These are phyloP conservation scores for Protostelium mycophagum DNA, from an alignment of 78 protist genomes.

Conservation along the genomic window DNA sequence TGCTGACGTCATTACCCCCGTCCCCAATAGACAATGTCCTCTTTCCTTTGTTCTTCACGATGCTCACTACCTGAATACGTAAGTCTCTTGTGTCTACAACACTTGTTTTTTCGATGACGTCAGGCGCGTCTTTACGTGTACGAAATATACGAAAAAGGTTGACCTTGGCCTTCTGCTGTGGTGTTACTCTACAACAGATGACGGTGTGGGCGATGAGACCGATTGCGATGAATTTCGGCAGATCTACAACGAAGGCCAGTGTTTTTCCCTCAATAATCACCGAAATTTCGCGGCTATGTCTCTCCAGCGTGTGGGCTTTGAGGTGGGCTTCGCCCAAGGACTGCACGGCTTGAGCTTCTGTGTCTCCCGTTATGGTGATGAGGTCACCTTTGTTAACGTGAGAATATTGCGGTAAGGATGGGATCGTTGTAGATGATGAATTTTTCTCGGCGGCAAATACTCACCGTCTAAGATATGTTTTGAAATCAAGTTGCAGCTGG, in stretches of 20 bases:
- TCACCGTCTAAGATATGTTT: not conserved
- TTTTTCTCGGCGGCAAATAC: not conserved
- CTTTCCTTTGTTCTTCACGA: slow-evolving; percentile 51
- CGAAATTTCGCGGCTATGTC: not conserved
- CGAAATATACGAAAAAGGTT: slow-evolving; percentile 38
- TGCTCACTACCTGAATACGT: slow-evolving; percentile 29
- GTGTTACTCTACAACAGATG: slow-evolving; percentile 87
- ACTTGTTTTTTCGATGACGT: not conserved
- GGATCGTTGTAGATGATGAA: too few relatives aligned
- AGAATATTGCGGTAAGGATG: too few relatives aligned
- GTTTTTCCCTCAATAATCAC: slow-evolving; percentile 57
- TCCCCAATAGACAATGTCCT: slow-evolving; percentile 84
- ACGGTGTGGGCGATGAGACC: slow-evolving; percentile 47
- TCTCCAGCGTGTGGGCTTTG: not conserved
- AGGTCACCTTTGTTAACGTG: not conserved
- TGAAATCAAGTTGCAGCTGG: slow-evolving; percentile 63
- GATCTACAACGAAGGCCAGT: slow-evolving; percentile 3
- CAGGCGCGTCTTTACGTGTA: slow-evolving; percentile 21
- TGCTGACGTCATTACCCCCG: slow-evolving; percentile 97
- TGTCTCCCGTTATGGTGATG: not conserved
- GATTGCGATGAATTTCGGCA: not conserved
- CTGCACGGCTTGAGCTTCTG: not conserved
- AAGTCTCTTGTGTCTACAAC: not conserved
- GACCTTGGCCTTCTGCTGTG: slow-evolving; percentile 86
- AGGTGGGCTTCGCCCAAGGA: not conserved